Evolutionary conservation across 176 grass and related monocot species (phyloP).

Genomic region (Elaeis guineensis): DNA sequence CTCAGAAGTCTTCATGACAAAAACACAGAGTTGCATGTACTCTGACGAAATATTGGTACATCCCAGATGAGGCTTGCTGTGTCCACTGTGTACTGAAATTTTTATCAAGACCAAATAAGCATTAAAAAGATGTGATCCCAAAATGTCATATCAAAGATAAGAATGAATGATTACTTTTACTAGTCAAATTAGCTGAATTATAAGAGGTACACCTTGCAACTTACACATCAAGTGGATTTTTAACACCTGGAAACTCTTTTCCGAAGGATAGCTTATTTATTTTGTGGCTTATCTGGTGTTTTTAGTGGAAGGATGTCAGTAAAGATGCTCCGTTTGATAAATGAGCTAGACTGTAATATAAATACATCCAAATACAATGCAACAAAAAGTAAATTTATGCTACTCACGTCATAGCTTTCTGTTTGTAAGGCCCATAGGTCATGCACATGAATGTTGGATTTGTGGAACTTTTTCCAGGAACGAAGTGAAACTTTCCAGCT

Average conservation of each 20-base stretch:
- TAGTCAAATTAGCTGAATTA: too few relatives aligned
- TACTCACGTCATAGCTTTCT: constrained; percentile 82
- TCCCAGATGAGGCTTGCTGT: constrained; percentile 63
- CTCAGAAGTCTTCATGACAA: too few relatives aligned
- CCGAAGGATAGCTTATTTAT: constrained; percentile 99
- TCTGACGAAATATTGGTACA: constrained; percentile 96
- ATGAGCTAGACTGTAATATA: too few relatives aligned
- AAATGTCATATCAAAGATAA: constrained; percentile 3
- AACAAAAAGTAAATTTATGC: too few relatives aligned
- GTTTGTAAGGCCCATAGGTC: constrained; percentile 40
- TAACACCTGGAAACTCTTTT: constrained; percentile 73
- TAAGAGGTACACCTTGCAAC: neutral
- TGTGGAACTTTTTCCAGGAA: constrained; percentile 86
- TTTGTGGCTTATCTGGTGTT: constrained; percentile 75
- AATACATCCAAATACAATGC: too few relatives aligned
- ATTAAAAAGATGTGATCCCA: constrained; percentile 17
- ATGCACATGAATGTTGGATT: constrained; percentile 65
- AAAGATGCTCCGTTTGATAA: too few relatives aligned
- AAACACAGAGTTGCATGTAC: constrained; percentile 1
- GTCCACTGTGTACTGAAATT: constrained; percentile 62
- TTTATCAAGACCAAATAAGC: constrained; percentile 17
- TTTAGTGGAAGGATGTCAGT: neutral
- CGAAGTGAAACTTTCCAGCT: constrained; percentile 95
- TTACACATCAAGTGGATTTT: constrained; percentile 93
- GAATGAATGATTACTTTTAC: too few relatives aligned